A percentile compares a stretch with the other conserved stretches of the same genome.
phyloP scores from a whole-genome alignment of 495 filamentous ascomycete genomes.

The Filosporella fistucella region DNA sequence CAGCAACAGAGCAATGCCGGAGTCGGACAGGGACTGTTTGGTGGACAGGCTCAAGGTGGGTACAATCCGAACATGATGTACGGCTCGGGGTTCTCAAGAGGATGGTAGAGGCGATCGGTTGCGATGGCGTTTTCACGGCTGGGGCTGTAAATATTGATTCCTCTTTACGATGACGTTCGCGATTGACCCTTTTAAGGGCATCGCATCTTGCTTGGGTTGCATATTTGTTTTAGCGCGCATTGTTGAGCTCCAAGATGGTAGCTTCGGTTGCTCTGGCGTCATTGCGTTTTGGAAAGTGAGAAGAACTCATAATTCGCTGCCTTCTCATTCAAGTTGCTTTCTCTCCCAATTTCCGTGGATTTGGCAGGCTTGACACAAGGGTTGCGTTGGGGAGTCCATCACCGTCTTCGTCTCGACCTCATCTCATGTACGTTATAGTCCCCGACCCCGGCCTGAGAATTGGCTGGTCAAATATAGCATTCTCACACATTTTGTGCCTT shows the following conservation, averaged over 20 bases:
- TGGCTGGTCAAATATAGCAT: conserved; percentile 50
- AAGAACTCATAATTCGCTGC: conserved; percentile 31
- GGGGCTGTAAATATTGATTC: conserved; percentile 21
- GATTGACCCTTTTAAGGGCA: conserved; percentile 20
- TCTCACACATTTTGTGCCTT: conserved; percentile 32
- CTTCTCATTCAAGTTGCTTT: conserved; percentile 28
- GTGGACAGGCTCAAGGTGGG: conserved; percentile 97
- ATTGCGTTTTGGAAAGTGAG: conserved; percentile 38
- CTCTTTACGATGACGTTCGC: conserved; percentile 15
- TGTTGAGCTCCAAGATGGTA: conserved; percentile 29
- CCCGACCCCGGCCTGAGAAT: conserved; percentile 25
- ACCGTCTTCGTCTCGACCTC: conserved; percentile 61
- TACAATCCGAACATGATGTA: conserved; percentile 90
- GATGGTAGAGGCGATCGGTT: conserved; percentile 51
- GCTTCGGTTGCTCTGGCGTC: conserved; percentile 34
- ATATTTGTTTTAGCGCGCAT: conserved; percentile 34
- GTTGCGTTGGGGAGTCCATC: conserved; percentile 54
- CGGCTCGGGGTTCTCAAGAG: conserved; percentile 62
- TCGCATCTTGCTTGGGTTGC: conserved; percentile 18
- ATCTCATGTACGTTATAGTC: conserved; percentile 73
- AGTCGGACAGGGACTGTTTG: conserved; percentile 83
- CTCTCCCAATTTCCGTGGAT: conserved; percentile 11
- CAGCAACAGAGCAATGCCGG: conserved; percentile 66
- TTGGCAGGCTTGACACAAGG: conserved; percentile 30
- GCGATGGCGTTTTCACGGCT: conserved; percentile 15